phyloP scores from a whole-genome alignment of 148 eudicot genomes.

The Chenopodium berlandieri region DNA sequence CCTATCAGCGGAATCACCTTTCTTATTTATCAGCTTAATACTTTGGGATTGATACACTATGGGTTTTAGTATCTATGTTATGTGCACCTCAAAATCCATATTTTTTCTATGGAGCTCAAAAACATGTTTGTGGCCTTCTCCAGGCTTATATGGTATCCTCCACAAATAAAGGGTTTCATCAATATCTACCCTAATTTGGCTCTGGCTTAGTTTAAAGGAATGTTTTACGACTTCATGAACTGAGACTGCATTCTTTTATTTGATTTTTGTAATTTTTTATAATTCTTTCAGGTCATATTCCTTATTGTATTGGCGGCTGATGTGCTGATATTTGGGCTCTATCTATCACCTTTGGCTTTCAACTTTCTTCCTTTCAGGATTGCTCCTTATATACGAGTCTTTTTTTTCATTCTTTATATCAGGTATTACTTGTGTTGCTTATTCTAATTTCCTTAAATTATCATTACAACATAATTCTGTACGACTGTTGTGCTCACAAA shows the following conservation, averaged over 20 bases:
- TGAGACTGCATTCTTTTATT: constrained; percentile 1
- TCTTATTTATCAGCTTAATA: neutral
- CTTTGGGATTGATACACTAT: neutral
- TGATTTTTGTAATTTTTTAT: no score
- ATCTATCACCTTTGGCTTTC: constrained; percentile 57
- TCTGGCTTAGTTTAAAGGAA: neutral
- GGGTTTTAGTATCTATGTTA: neutral
- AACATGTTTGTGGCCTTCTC: neutral
- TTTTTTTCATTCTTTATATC: constrained; percentile 69
- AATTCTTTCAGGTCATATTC: constrained; percentile 53
- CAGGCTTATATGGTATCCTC: neutral
- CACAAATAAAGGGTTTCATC: neutral
- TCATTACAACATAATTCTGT: neutral
- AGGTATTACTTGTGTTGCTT: constrained; percentile 41
- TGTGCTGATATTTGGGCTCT: constrained; percentile 48
- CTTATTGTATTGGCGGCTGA: constrained; percentile 63
- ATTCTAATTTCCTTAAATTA: neutral
- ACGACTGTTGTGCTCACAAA: neutral
- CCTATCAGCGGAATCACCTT: neutral
- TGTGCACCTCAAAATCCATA: neutral
- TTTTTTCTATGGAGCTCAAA: neutral
- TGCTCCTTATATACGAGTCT: constrained; percentile 85
- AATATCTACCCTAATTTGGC: neutral
- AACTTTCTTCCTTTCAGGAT: constrained; percentile 74
- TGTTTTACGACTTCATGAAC: neutral